Conservation (phyloP, 1,284 basidiomycete genomes). For the Ganoderma boninense region DNA sequence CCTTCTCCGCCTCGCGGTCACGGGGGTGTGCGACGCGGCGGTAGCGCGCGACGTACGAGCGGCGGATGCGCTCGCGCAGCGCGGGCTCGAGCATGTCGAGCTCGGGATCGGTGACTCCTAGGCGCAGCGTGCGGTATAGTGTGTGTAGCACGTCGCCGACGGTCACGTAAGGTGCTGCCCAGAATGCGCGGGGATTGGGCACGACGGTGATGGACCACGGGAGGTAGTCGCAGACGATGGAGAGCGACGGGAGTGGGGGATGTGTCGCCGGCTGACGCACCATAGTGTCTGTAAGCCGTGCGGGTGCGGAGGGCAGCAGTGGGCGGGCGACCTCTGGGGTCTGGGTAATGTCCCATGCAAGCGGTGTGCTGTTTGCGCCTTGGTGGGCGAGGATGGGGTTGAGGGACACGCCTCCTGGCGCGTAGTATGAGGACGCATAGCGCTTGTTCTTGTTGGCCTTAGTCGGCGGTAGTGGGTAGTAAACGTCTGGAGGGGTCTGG, state of each 20-base stretch:
- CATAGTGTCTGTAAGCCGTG: constrained; percentile 16
- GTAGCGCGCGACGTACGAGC: constrained; percentile 30
- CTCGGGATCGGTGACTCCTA: constrained; percentile 25
- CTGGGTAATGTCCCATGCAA: constrained; percentile 27
- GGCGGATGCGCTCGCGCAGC: constrained; percentile 26
- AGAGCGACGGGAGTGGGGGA: constrained; percentile 24
- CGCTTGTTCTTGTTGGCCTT: not conserved
- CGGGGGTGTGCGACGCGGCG: constrained; percentile 21
- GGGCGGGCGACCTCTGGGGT: constrained; percentile 18
- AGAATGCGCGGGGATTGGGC: constrained; percentile 16
- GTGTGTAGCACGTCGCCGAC: constrained; percentile 34
- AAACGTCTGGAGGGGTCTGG: constrained; percentile 20
- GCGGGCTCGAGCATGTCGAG: constrained; percentile 24
- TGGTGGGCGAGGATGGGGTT: constrained; percentile 24
- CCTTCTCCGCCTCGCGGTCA: constrained; percentile 29
- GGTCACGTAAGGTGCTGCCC: constrained; percentile 34
- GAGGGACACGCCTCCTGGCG: constrained; percentile 12
- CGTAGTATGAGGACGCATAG: constrained; percentile 13
- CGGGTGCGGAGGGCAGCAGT: constrained; percentile 7
- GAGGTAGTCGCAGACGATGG: constrained; percentile 28
- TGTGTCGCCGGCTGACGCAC: constrained; percentile 25
- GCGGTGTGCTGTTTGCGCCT: constrained; percentile 19
- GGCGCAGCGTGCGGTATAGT: constrained; percentile 33
- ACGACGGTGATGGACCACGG: constrained; percentile 29
- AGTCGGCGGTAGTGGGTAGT: constrained; percentile 12